A percentile compares a stretch with the other conserved stretches of the same genome.
phyloP scores from a whole-genome alignment of 1,139 yeast genomes.

The Pichia cactophila region DNA sequence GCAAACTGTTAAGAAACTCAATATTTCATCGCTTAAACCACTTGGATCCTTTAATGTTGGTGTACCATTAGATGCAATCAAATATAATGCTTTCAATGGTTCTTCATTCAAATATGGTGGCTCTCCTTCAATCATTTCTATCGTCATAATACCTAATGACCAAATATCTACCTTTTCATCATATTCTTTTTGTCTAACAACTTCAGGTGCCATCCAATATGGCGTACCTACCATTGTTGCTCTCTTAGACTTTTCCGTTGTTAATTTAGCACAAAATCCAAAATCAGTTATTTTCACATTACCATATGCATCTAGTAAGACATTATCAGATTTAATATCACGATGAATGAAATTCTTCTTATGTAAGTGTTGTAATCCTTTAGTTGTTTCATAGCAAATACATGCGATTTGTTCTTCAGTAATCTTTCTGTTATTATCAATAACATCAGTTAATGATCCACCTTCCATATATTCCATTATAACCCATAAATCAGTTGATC shows the following conservation, averaged over 20 bases:
- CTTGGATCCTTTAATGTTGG: slow-evolving; percentile 92
- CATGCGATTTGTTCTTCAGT: slow-evolving; percentile 79
- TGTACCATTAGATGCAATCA: slow-evolving; percentile 95
- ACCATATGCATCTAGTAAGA: slow-evolving; percentile 75
- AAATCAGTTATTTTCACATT: slow-evolving; percentile 94
- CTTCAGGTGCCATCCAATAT: slow-evolving; percentile 99
- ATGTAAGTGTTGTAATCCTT: slow-evolving; percentile 87
- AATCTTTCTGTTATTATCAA: slow-evolving; percentile 63
- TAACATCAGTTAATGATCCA: slow-evolving; percentile 82
- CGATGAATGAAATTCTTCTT: slow-evolving; percentile 89
- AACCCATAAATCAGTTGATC: slow-evolving; percentile 70
- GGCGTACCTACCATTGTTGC: slow-evolving; percentile 99
- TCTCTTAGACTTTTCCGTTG: slow-evolving; percentile 85
- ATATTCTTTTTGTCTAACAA: slow-evolving; percentile 90
- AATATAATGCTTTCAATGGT: slow-evolving; percentile 78
- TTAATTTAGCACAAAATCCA: slow-evolving; percentile 95
- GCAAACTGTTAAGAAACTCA: slow-evolving; percentile 84
- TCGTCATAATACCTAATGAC: slow-evolving; percentile 97
- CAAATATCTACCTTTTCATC: slow-evolving; percentile 97
- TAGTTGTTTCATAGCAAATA: slow-evolving; percentile 83
- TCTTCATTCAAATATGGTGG: slow-evolving; percentile 97
- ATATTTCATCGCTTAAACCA: slow-evolving; percentile 64
- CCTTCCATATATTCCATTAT: slow-evolving; percentile 96
- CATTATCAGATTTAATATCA: slow-evolving; percentile 93
- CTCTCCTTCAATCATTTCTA: slow-evolving; percentile 97